phyloP scores from a whole-genome alignment of 2,329 filamentous ascomycete species.

The Claviceps citrina region DNA sequence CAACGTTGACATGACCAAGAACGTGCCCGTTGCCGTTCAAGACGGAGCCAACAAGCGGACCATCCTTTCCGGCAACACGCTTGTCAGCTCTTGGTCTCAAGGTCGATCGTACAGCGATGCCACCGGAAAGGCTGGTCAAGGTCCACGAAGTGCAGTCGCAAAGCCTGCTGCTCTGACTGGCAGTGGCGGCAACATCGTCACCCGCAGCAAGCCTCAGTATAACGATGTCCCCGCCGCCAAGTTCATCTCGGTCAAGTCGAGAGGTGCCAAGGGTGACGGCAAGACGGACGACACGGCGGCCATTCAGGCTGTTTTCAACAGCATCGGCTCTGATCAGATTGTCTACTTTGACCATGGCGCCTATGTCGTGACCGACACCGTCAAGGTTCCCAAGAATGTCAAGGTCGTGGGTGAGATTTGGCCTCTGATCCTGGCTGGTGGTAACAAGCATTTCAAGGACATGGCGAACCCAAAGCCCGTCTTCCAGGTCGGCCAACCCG shows the following conservation, averaged over 20 bases:
- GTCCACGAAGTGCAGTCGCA: constrained; percentile 30
- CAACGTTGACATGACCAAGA: constrained; percentile 68
- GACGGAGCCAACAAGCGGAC: constrained; percentile 37
- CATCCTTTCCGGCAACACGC: constrained; percentile 54
- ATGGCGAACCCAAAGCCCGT: constrained; percentile 64
- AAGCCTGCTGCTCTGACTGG: constrained; percentile 56
- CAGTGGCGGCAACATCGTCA: constrained; percentile 53
- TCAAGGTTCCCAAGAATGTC: constrained; percentile 62
- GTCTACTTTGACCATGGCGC: constrained; percentile 64
- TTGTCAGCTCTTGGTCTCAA: constrained; percentile 61
- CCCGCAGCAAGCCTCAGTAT: constrained; percentile 83
- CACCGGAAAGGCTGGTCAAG: constrained; percentile 42
- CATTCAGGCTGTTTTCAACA: constrained; percentile 65
- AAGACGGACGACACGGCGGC: constrained; percentile 71
- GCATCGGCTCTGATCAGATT: constrained; percentile 45
- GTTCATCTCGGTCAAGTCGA: constrained; percentile 71
- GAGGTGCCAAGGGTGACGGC: constrained; percentile 79
- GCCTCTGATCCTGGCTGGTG: constrained; percentile 76
- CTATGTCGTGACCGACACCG: constrained; percentile 54
- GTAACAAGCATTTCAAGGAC: constrained; percentile 54
- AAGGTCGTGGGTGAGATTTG: constrained; percentile 85
- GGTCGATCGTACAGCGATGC: constrained; percentile 53
- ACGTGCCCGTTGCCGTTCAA: constrained; percentile 51
- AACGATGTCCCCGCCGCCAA: constrained; percentile 46
- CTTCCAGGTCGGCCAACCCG: constrained; percentile 65